A percentile compares a stretch with the other conserved stretches of the same genome.
Evolutionary conservation across 345 rosid species (phyloP).

Genomic region (Laguncularia racemosa): DNA sequence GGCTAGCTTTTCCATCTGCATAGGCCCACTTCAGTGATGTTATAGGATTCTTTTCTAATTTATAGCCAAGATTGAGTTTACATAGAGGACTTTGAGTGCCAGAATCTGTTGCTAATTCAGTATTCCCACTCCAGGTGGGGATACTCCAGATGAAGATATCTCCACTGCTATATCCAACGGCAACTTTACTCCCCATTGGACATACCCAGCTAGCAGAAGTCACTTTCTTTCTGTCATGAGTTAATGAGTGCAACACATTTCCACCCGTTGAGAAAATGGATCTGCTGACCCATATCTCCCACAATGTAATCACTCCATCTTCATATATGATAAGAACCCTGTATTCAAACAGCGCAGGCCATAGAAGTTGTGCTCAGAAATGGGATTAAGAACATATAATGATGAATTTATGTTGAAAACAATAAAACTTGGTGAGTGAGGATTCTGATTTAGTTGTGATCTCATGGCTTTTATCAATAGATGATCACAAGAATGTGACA

Average conservation of each 20-base stretch:
- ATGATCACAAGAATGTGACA: too few species aligned
- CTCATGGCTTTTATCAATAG: too few species aligned
- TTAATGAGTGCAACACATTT: slow-evolving; percentile 33
- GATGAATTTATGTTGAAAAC: too few species aligned
- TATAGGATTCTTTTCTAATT: slow-evolving; percentile 66
- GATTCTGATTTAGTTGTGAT: too few species aligned
- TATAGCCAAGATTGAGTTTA: slow-evolving; percentile 85
- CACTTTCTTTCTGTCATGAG: slow-evolving; percentile 59
- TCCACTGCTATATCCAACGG: slow-evolving; percentile 74
- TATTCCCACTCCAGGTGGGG: slow-evolving; percentile 30
- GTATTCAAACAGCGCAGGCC: slow-evolving; percentile 10
- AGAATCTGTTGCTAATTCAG: slow-evolving; percentile 29
- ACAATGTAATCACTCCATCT: slow-evolving; percentile 61
- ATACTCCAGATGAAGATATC: slow-evolving; percentile 70
- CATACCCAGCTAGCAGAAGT: slow-evolving; percentile 91
- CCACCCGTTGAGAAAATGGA: slow-evolving; percentile 51
- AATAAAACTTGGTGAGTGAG: too few species aligned
- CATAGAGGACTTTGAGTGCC: slow-evolving; percentile 37
- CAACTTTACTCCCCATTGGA: slow-evolving; percentile 72
- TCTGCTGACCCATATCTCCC: slow-evolving; percentile 74
- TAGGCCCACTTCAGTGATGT: slow-evolving; percentile 59
- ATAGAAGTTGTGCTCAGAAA: neutral
- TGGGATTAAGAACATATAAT: neutral
- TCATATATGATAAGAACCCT: slow-evolving; percentile 71
- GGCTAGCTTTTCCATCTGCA: slow-evolving; percentile 65